Base-by-base conservation (phyloP, 2,329 filamentous ascomycete species). In the Hypoxylon sp. region DNA sequence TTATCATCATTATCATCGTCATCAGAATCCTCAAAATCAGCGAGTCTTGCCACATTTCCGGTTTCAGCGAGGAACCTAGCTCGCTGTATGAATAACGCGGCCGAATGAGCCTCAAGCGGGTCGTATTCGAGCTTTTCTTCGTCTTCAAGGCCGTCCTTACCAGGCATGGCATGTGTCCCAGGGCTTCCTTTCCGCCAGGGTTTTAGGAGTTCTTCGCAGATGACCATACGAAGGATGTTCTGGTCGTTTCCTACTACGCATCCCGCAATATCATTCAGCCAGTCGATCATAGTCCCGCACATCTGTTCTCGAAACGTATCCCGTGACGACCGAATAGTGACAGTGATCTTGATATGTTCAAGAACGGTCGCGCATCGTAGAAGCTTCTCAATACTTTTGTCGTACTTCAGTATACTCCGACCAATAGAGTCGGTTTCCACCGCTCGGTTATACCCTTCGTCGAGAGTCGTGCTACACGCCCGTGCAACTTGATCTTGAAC, bases 301-400 rank as follows among this genome's bases (percentile, higher is more conserved):
- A 99, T 99, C 78, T 98, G 93, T 78, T 99, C 96, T 65, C 96
- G 88, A 81, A 98, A 99, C 0, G 94, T 98, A 80, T 99, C 96
- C 73, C 97, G 88, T 4, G 96, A 90, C 9, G 95, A 97, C 48
- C 96, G 89, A 67, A 99, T 94, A 0, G 96, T 99, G 52, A 98
- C 93, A 0, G 96, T 98, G 63, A 99, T 89, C 77, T 97, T 94
- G 79, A 99, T 98, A 67, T 97, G 91, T 80, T 99, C 96, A 71
- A 99, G 92, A 21, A 96, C 90, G 70, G 89, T 91, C 4, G 94
- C 93, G 80, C 96, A 94, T 13, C 83, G 82, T 14, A 99, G 83
- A 11, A 99, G 86, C 38, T 87, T 85, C 28, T 89, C 84, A 41
- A 98, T 82, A 77, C 97, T 90, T 23, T 83, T 84, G 13, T 89